These are phyloP conservation scores for Aspergillus spinulosporus DNA, from an alignment of 2,329 filamentous ascomycete species.

Conservation along the genomic window DNA sequence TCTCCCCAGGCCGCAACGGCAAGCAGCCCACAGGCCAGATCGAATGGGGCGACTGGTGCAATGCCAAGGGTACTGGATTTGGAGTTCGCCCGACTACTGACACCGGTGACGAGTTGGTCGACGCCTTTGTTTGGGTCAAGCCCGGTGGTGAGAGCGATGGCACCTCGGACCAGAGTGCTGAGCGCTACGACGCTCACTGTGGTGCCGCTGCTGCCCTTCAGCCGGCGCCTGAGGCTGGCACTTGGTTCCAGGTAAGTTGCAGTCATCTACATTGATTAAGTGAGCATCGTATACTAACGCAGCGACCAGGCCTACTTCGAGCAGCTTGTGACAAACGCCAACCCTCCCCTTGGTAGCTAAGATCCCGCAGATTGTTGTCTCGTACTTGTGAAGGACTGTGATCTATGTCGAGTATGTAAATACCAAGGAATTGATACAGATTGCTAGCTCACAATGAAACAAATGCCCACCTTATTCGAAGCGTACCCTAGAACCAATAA, in stretches of 20 bases:
- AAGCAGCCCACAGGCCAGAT: constrained; percentile 59
- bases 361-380: constrained; percentile 10
- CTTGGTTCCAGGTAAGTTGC: constrained; percentile 61
- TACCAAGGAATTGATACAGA: too few relatives aligned
- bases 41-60: constrained; percentile 69
- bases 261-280: constrained; percentile 21
- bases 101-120: constrained; percentile 59
- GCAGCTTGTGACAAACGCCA: constrained; percentile 32
- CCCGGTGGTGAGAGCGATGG: constrained; percentile 60
- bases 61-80: constrained; percentile 63
- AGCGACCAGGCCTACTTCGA: constrained; percentile 30
- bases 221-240: constrained; percentile 69
- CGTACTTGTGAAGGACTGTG: neutral
- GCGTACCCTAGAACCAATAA: too few relatives aligned
- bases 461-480: too few relatives aligned
- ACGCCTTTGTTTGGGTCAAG: constrained; percentile 72
- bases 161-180: constrained; percentile 51
- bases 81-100: constrained; percentile 62
- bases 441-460: too few relatives aligned
- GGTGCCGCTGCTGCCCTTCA: constrained; percentile 56
- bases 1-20: constrained; percentile 56
- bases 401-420: neutral
- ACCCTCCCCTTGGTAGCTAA: constrained; percentile 23
- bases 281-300: neutral
- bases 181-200: constrained; percentile 58